A percentile compares a stretch with the other conserved stretches of the same genome.
These are phyloP conservation scores for Zychaea mexicana DNA, from an alignment of 371 early-diverging fungal species.

Conservation along the genomic window DNA sequence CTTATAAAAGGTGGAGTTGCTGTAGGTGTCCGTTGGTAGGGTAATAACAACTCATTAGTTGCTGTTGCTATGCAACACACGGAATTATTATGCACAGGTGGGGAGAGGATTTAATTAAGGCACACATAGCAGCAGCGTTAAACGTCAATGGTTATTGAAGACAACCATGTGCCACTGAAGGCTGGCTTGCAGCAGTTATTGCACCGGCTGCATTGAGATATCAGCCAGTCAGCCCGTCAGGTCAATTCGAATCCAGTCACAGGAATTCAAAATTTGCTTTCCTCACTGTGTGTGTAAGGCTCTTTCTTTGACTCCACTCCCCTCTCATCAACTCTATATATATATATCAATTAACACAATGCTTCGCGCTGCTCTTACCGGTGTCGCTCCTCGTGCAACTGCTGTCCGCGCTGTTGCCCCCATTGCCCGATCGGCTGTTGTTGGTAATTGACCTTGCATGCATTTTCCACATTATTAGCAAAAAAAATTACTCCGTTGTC, in stretches of 20 bases:
- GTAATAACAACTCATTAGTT: no score
- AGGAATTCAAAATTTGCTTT: not conserved
- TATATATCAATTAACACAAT: constrained; percentile 32
- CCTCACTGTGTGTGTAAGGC: not conserved
- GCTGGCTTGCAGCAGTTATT: no score
- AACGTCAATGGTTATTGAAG: no score
- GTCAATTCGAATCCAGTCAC: not conserved
- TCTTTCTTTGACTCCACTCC: not conserved
- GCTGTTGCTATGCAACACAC: no score
- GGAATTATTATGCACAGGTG: no score
- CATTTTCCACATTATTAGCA: not conserved
- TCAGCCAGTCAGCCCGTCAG: not conserved
- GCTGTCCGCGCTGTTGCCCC: constrained; percentile 29
- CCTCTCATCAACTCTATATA: not conserved
- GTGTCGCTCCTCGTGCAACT: constrained; percentile 41
- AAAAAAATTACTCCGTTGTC: not conserved
- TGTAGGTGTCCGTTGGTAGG: no score
- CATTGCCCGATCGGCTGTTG: constrained; percentile 9
- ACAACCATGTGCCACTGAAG: no score
- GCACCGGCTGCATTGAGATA: not conserved
- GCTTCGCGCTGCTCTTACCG: constrained; percentile 55
- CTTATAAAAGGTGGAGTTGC: no score
- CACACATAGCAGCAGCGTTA: no score
- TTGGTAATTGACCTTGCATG: constrained; percentile 1
- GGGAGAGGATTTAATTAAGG: no score